Base-by-base conservation (phyloP, 148 eudicot genomes). In the Arbutus unedo region DNA sequence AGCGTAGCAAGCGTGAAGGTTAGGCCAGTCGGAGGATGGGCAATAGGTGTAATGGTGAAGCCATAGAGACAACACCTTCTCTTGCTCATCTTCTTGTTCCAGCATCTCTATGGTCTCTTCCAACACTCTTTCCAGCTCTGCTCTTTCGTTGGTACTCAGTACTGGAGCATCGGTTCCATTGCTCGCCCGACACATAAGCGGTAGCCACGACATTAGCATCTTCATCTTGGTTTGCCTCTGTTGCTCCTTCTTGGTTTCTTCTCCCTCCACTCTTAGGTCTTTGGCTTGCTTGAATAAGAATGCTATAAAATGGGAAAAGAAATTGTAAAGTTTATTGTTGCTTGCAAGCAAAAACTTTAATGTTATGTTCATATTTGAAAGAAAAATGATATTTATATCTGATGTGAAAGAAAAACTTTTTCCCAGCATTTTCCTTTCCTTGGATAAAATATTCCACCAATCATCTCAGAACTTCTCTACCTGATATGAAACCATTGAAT, bases 11-110 rank as follows among this genome's bases (percentile, higher is more conserved):
- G 78, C 83, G 41, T 85, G 85, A 54, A 93, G 94, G 82, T 95
- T 93, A n/a, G 98, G 98, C 98, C 98, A 94, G 77, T 93, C 98
- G 8, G 98, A 91, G 83, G 92, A 85, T 18, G 93, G 87, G 75
- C 92, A 91, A 14, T 81, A 81, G 31, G 93, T 89, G 89, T 89
- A 93, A 74, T 95, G 97, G 64, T 95, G 95, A 44, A 95, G 87
- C 98, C 98, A 95, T 25, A 91, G 79, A 56, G 95, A 92, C 76
- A 95, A 81, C 16, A 95, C 91, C 77, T 86, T 85, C 80, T 93
- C 98, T 87, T 88, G 91, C 50, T 91, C 89, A 9, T 89, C 95
- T 73, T 82, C 85, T 7, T 88, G 83, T 78, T 86, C 82, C 53
- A 93, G 77, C 64, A 49, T 70, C 72, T 85, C 91, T 54, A 91